Percentiles rank a stretch among this genome's conserved stretches.
These are phyloP conservation scores for Ilex aquifolium DNA, from an alignment of 257 asterid genomes.

Conservation along the genomic window DNA sequence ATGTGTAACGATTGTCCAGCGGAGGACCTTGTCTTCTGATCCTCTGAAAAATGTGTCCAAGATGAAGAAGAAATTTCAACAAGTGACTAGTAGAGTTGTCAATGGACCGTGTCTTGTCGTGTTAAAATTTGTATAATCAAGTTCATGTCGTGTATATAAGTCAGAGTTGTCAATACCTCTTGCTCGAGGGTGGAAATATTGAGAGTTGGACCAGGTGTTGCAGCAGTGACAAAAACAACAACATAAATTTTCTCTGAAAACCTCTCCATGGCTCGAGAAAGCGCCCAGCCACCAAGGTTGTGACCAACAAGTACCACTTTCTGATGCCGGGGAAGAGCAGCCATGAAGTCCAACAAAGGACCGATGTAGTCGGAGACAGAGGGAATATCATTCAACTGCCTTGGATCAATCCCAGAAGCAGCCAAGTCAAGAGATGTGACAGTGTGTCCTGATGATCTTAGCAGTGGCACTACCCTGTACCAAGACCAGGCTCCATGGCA, in stretches of 20 bases:
- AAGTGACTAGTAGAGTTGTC: not conserved
- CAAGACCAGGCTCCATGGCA: no score
- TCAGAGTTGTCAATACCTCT: no score
- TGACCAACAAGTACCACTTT: slow-evolving; percentile 33
- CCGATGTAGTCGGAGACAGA: no score
- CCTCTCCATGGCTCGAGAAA: slow-evolving; percentile 20
- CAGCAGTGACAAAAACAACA: slow-evolving; percentile 27
- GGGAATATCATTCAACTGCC: no score
- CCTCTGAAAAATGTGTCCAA: not conserved
- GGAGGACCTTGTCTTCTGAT: not conserved
- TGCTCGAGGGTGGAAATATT: slow-evolving; percentile 5
- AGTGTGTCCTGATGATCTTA: no score
- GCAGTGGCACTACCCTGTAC: no score
- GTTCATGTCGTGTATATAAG: no score
- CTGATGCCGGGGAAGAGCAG: slow-evolving; percentile 12
- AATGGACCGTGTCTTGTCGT: no score
- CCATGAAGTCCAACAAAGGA: no score
- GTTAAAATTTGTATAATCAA: no score
- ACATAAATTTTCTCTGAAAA: slow-evolving; percentile 27
- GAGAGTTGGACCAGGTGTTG: slow-evolving; percentile 22
- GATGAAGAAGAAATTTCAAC: no score
- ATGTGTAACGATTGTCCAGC: slow-evolving; percentile 11
- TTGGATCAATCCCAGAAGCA: slow-evolving; percentile 15
- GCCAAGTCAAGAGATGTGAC: no score
- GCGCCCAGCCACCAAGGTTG: slow-evolving; percentile 25